Evolutionary conservation across 2,329 filamentous ascomycete species (phyloP), one percentile per base, ranked within the genome.

Genomic region (Dothidotthia symphoricarpi): DNA sequence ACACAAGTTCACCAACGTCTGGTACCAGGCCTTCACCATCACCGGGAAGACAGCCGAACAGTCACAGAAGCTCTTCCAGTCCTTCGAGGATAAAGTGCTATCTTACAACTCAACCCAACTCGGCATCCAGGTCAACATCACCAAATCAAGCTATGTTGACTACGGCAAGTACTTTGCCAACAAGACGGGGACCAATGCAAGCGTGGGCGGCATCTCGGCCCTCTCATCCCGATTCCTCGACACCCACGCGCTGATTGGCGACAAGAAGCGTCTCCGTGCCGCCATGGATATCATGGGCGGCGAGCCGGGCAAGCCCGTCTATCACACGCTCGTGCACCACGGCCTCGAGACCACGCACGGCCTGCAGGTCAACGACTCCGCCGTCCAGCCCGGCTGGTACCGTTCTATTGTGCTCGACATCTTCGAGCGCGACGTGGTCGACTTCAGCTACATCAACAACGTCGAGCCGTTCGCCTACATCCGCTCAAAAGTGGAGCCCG

Each of bases 11-110:
- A 33, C 31, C 17, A 33, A 33, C 19, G 31, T 33, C 17, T 33
- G 31, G 31, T 33, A 33, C 31, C 31, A 33, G 19, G 31, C 31
- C 3, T 64, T 33, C n/a, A n/a, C n/a, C n/a, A n/a, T n/a, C n/a
- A n/a, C n/a, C n/a, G n/a, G n/a, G n/a, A n/a, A n/a, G n/a, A n/a
- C n/a, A n/a, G n/a, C n/a, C n/a, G n/a, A n/a, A n/a, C n/a, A n/a
- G n/a, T n/a, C 29, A 16, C 31, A 33, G 22, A 15, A 33, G 22
- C 31, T 33, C 19, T 33, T 33, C 19, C 22, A 33, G 22, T 25
- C n/a, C 22, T 33, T 33, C 22, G 31, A 33, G 31, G 31, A 33
- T 26, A 33, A 22, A 33, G 19, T 33, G 19, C 31, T 33, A 33
- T 25, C 31, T 26, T 33, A 33, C 22, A 33, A 33, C 31, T 33